Percentiles rank a stretch among this genome's conserved stretches.
These are phyloP conservation scores for Psidium guajava DNA, from an alignment of 345 rosid species.

Conservation along the genomic window DNA sequence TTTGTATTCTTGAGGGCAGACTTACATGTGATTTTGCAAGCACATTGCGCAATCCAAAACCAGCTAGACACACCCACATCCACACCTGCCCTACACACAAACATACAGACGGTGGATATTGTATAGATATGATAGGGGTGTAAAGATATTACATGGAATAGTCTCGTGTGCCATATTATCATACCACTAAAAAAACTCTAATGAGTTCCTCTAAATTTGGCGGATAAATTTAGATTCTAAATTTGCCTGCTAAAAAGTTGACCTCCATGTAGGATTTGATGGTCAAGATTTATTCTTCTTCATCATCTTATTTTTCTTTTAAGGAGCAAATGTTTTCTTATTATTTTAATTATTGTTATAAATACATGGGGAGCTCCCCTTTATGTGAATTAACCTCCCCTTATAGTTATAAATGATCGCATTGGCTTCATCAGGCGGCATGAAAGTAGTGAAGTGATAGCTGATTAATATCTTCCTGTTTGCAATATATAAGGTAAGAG, in stretches of 20 bases:
- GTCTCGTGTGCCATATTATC: neutral
- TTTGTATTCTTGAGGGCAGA: too few species aligned
- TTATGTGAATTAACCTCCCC: neutral
- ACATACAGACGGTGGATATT: too few species aligned
- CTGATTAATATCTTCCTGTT: too few species aligned
- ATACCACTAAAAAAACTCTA: neutral
- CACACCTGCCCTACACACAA: too few species aligned
- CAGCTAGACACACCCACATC: too few species aligned
- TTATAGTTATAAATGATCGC: too few species aligned
- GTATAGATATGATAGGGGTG: too few species aligned
- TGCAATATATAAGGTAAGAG: too few species aligned
- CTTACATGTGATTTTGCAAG: too few species aligned
- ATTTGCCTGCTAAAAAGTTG: neutral
- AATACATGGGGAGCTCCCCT: neutral
- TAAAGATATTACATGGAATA: neutral
- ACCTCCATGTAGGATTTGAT: too few species aligned
- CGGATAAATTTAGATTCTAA: neutral
- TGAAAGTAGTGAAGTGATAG: too few species aligned
- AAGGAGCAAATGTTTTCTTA: neutral
- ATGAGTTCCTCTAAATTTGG: neutral
- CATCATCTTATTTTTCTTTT: neutral
- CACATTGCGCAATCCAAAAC: too few species aligned
- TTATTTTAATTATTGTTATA: neutral
- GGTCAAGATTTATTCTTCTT: neutral
- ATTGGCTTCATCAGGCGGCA: neutral